Conservation (phyloP, 2,329 filamentous ascomycete species). For the Metarhizium robertsii region DNA sequence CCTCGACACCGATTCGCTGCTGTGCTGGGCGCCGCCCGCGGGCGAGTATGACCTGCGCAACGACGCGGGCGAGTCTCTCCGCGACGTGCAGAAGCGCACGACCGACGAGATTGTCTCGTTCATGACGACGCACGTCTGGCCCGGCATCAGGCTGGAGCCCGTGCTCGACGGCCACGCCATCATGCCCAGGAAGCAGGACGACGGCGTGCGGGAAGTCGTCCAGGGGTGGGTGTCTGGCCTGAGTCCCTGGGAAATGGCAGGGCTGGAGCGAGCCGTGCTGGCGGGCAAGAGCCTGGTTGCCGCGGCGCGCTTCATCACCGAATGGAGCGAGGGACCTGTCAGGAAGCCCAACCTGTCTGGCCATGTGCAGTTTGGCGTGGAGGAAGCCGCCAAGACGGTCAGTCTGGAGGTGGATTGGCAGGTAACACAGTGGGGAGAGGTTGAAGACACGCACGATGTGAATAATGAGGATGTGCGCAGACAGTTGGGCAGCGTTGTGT, state of each 20-base stretch:
- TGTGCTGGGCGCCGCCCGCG: constrained; percentile 70
- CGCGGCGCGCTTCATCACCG: constrained; percentile 65
- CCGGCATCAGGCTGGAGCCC: constrained; percentile 66
- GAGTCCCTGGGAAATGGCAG: constrained; percentile 73
- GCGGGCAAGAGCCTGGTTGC: constrained; percentile 81
- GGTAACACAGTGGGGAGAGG: constrained; percentile 85
- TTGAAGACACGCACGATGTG: constrained; percentile 97
- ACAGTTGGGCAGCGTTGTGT: constrained; percentile 77
- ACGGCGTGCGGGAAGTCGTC: constrained; percentile 68
- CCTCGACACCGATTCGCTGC: constrained; percentile 80
- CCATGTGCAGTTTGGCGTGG: constrained; percentile 57
- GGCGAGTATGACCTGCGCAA: constrained; percentile 37
- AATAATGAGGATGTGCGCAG: constrained; percentile 80
- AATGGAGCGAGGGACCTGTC: constrained; percentile 73
- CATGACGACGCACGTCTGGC: constrained; percentile 69
- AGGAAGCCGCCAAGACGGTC: constrained; percentile 69
- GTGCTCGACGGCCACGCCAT: constrained; percentile 75
- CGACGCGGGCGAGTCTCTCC: constrained; percentile 48
- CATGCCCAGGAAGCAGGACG: constrained; percentile 62
- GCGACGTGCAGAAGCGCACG: constrained; percentile 61
- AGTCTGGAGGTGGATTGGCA: constrained; percentile 88
- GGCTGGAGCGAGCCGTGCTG: constrained; percentile 71
- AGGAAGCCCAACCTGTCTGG: constrained; percentile 31
- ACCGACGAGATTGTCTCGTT: constrained; percentile 64
- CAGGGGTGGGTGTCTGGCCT: constrained; percentile 67